phyloP scores from a whole-genome alignment of 2,329 filamentous ascomycete species.

The Aspergillus neotritici region DNA sequence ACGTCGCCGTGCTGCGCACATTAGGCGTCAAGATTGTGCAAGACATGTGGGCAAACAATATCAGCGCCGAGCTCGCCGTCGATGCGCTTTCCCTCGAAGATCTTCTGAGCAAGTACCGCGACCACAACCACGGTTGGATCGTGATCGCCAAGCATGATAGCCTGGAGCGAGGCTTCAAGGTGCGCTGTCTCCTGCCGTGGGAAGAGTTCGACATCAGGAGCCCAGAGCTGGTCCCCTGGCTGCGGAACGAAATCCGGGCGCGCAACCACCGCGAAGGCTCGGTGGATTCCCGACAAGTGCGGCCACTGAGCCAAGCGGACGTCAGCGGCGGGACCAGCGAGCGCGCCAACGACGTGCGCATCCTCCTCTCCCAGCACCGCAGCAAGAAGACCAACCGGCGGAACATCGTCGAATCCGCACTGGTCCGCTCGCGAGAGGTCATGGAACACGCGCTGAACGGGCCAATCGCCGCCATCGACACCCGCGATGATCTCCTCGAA shows the following conservation, averaged over 20 bases:
- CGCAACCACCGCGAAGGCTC: slow-evolving; percentile 57
- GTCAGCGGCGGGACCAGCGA: slow-evolving; percentile 30
- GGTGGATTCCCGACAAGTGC: slow-evolving; percentile 39
- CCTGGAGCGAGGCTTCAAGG: slow-evolving; percentile 58
- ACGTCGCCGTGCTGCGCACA: slow-evolving; percentile 67
- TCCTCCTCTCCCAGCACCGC: slow-evolving; percentile 75
- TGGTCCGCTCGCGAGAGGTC: slow-evolving; percentile 53
- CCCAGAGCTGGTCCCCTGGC: slow-evolving; percentile 69
- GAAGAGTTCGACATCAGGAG: slow-evolving; percentile 74
- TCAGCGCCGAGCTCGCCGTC: slow-evolving; percentile 80
- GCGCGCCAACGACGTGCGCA: slow-evolving; percentile 67
- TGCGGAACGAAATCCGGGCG: slow-evolving; percentile 76
- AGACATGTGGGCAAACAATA: slow-evolving; percentile 73
- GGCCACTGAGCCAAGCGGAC: slow-evolving; percentile 40
- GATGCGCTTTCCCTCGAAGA: slow-evolving; percentile 76
- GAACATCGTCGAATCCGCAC: slow-evolving; percentile 75
- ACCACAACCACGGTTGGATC: slow-evolving; percentile 80
- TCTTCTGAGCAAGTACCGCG: slow-evolving; percentile 58
- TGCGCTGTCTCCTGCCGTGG: slow-evolving; percentile 70
- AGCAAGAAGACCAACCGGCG: slow-evolving; percentile 89
- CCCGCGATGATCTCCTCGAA: slow-evolving; percentile 75
- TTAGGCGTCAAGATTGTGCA: slow-evolving; percentile 71
- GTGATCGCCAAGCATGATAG: slow-evolving; percentile 72
- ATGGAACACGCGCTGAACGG: slow-evolving; percentile 67
- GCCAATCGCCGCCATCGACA: slow-evolving; percentile 82